Base-by-base conservation (phyloP, 208 protist species). In the Strigomonas culicis region DNA sequence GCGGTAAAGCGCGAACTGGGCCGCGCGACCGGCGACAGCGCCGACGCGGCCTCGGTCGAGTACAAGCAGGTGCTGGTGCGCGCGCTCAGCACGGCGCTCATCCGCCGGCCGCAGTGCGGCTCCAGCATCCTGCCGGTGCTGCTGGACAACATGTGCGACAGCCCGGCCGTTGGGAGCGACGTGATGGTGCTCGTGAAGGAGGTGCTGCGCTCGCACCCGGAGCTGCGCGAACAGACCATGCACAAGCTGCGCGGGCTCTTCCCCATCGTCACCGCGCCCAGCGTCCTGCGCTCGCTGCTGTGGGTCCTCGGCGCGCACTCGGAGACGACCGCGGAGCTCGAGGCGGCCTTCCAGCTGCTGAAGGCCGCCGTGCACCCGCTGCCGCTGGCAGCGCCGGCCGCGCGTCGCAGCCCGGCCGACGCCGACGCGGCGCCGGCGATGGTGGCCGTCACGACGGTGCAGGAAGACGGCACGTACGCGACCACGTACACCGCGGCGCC, bases 1-100 rank as follows among this genome's bases (percentile, higher is more conserved):
- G 73, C 93, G 2, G 90, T 99, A 68, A 97, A 97, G 74, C 99
- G 98, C 73, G 97, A 99, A 74, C 79, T 99, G 21, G 17, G 76
- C 28, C 72, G 76, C 17, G 72, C 73, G 25, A 73, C 47, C 73
- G 56, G 49, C 62, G 82, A 86, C 58, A 70, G 44, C 64, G 51
- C 50, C 21, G 67, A 78, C 32, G n/a, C 68, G 19, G 47, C 58
- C 11, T 62, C 63, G 2, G 59, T 73, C 36, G 91, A 98, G 66
- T 98, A 99, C 67, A 79, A 74, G 53, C 30, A 21, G 30, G 67
- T 64, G 25, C 59, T 58, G 24, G 36, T 99, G 63, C 67, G 82
- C 46, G 84, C 97, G 10, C 94, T 99, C 55, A 97, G 98, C 67
- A 75, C 68, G 0, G 92, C 93, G 17, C 84, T 97, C 24, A 64